Evolutionary conservation across 495 filamentous ascomycete genomes (phyloP), one percentile per base, ranked within the genome.

Genomic region (Astrothelium macrocarpum): DNA sequence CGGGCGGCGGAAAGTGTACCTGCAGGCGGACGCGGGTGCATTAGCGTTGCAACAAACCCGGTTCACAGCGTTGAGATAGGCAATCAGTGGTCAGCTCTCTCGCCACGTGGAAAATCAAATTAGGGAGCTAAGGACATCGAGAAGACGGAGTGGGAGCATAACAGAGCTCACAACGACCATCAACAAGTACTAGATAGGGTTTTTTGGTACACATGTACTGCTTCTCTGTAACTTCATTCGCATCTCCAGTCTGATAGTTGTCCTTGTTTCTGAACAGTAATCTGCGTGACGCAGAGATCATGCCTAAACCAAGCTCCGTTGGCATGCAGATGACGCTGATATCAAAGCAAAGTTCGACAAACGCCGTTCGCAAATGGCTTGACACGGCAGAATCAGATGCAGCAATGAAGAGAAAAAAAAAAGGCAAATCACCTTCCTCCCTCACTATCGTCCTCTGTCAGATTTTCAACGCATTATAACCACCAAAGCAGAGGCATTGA

Each of bases 321-420:
- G 49, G 49, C 20, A 56, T 56, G 49, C 49, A 56, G 49, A 56
- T 56, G 49, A 56, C 25, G 49, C 49, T 56, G 49, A 56, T 56
- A 56, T 56, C 49, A 29, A 12, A 20, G 49, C 49, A 56, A 56
- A 56, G 49, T 25, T 56, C 7, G 20, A 56, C 49, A 56, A 56
- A 56, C 49, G 25, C 49, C 49, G 5, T 56, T 56, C 4, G 49
- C 49, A 56, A 56, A 56, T 56, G 49, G 23, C 25, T 56, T 29
- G 23, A 56, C 49, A 56, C 11, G 25, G 49, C 25, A 56, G 49
- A 56, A 56, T 25, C 49, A 26, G 20, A 56, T 28, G 49, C 20
- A 28, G 49, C 25, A 9, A 56, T 49, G 45, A 49, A 16, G 20
- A 56, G 18, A 5, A 20, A 20, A 56, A 29, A 56, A 28, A 56